phyloP scores from a whole-genome alignment of 805 yeast species.

The Barnettozyma sucrosica region DNA sequence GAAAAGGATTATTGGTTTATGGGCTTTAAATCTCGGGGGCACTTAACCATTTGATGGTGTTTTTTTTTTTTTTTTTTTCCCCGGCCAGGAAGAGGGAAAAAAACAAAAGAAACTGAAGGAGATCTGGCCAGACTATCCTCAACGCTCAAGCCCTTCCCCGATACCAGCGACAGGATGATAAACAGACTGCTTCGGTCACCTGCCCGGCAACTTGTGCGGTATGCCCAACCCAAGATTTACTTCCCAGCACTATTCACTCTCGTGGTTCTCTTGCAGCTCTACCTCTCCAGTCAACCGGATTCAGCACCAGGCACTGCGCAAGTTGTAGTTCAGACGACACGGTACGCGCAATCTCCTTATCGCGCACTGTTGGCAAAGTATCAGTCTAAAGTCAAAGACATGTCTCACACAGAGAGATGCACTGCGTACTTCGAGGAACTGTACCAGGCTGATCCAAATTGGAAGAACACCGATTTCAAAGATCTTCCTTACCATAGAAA shows the following conservation, averaged over 20 bases:
- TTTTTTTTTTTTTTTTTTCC: neutral
- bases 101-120: neutral
- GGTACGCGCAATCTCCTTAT: neutral
- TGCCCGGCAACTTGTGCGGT: neutral
- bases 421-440: constrained; percentile 27
- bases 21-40: neutral
- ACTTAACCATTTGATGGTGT: neutral
- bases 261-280: neutral
- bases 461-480: constrained; percentile 22
- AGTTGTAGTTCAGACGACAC: neutral
- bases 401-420: constrained; percentile 24
- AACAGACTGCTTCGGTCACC: neutral
- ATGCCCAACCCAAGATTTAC: neutral
- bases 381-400: neutral
- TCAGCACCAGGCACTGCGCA: neutral
- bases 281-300: neutral
- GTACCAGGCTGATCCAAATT: constrained; percentile 13
- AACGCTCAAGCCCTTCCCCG: neutral
- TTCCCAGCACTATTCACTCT: neutral
- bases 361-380: neutral
- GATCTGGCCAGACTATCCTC: neutral
- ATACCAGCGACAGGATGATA: neutral
- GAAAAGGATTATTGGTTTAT: too few species aligned
- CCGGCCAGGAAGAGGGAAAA: neutral
- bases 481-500: constrained; percentile 17